Percentiles rank a stretch among this genome's conserved stretches.
These are phyloP conservation scores for Aspergillus sp. DNA, from an alignment of 2,329 filamentous ascomycete species.

Conservation along the genomic window DNA sequence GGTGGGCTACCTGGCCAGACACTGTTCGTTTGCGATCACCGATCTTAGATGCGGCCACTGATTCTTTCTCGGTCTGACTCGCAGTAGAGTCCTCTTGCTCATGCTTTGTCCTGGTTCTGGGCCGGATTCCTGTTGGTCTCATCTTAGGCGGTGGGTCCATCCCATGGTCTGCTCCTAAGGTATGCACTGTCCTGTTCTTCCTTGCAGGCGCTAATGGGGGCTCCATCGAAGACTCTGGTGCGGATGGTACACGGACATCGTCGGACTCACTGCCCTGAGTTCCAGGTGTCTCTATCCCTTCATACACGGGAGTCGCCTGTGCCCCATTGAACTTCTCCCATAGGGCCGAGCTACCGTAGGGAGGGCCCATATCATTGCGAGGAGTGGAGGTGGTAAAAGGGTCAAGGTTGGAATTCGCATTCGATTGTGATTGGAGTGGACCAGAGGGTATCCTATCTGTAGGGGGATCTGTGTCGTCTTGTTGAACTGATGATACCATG, in stretches of 20 bases:
- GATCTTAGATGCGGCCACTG: constrained; percentile 27
- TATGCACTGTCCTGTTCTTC: constrained; percentile 50
- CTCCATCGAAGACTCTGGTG: constrained; percentile 32
- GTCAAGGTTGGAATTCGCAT: constrained; percentile 33
- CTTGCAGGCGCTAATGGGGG: constrained; percentile 39
- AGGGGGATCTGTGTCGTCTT: constrained; percentile 22
- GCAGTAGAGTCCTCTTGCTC: constrained; percentile 35
- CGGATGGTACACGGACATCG: constrained; percentile 27
- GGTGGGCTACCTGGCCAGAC: constrained; percentile 64
- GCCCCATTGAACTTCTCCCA: constrained; percentile 43
- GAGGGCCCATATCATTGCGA: constrained; percentile 27
- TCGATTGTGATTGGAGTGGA: constrained; percentile 31
- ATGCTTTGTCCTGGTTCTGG: constrained; percentile 34
- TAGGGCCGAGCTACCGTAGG: constrained; percentile 38
- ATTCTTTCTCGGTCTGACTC: constrained; percentile 25
- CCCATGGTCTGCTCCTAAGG: constrained; percentile 43
- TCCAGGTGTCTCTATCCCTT: constrained; percentile 59
- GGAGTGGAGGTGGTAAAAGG: constrained; percentile 35
- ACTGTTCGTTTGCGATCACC: constrained; percentile 79
- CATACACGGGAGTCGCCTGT: constrained; percentile 33
- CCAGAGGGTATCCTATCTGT: constrained; percentile 27
- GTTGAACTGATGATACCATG: constrained; percentile 35
- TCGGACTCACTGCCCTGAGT: constrained; percentile 40
- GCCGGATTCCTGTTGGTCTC: constrained; percentile 46
- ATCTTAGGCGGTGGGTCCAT: constrained; percentile 59